A percentile compares a stretch with the other conserved stretches of the same genome.
These are phyloP conservation scores for Epichloe sp. DNA, from an alignment of 2,329 filamentous ascomycete genomes.

Conservation along the genomic window DNA sequence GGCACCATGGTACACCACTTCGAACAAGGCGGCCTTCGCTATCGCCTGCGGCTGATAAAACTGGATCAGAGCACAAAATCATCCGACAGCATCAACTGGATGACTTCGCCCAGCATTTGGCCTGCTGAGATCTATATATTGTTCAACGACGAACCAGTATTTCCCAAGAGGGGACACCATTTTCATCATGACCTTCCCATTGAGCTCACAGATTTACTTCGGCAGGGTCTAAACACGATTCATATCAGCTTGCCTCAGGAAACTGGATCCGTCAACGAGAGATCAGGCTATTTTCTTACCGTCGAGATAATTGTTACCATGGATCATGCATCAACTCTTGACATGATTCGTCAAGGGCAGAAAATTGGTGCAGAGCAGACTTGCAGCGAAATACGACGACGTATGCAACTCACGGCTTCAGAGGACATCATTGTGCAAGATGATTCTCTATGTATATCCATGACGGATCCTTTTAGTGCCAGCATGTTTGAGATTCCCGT, in stretches of 20 bases:
- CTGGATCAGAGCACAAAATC: constrained; percentile 24
- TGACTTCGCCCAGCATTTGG: constrained; percentile 53
- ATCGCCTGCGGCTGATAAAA: constrained; percentile 55
- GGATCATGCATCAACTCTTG: constrained; percentile 29
- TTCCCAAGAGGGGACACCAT: constrained; percentile 52
- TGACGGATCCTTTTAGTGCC: constrained; percentile 55
- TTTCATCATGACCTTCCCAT: constrained; percentile 64
- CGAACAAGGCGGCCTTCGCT: constrained; percentile 32
- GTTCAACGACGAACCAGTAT: constrained; percentile 48
- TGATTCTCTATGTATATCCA: constrained; percentile 41
- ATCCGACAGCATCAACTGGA: constrained; percentile 37
- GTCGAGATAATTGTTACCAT: constrained; percentile 56
- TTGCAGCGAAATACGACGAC: constrained; percentile 41
- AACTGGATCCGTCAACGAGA: constrained; percentile 13
- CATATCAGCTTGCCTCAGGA: constrained; percentile 31
- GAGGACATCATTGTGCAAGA: constrained; percentile 52
- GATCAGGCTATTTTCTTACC: constrained; percentile 41
- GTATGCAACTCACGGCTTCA: constrained; percentile 21
- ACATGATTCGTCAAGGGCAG: constrained; percentile 22
- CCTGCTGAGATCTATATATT: constrained; percentile 55
- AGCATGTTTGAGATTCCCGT: constrained; percentile 57
- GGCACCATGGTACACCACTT: neutral
- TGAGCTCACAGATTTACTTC: constrained; percentile 54
- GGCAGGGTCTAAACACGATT: constrained; percentile 48
- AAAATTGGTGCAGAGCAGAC: constrained; percentile 34